Evolutionary conservation across 306 rosid genomes (phyloP).

Genomic region (Cicer yamashitae): DNA sequence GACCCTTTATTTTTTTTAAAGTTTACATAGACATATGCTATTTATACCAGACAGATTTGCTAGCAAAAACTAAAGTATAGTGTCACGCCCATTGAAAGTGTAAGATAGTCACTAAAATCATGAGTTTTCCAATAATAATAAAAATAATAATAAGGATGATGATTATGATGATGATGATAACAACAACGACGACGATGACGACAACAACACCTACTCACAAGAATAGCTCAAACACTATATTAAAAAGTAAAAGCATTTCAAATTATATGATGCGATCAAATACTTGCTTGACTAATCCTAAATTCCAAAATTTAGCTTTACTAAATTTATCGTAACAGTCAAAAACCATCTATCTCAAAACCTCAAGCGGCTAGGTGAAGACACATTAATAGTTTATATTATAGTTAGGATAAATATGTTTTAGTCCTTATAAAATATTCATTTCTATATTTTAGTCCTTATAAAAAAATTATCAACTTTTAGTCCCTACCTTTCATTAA

Average conservation of each 20-base stretch:
- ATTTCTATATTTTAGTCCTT: too few relatives aligned
- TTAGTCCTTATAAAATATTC: too few relatives aligned
- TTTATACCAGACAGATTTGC: slow-evolving; percentile 27
- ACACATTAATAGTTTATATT: neutral
- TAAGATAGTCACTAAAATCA: slow-evolving; percentile 27
- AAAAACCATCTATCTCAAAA: neutral
- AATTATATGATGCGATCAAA: slow-evolving; percentile 18
- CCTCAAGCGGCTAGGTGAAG: neutral
- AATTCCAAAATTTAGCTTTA: slow-evolving; percentile 28
- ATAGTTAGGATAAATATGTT: neutral
- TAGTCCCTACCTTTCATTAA: too few relatives aligned
- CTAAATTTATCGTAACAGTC: neutral
- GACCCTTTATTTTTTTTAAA: slow-evolving; percentile 39
- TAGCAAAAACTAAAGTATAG: slow-evolving; percentile 31
- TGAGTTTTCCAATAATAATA: neutral
- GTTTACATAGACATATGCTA: neutral
- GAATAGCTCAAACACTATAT: slow-evolving; percentile 1
- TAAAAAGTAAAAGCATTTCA: slow-evolving; percentile 18
- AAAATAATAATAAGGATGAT: neutral
- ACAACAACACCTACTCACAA: slow-evolving; percentile 10
- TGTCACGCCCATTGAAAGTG: slow-evolving; percentile 10
- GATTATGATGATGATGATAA: neutral
- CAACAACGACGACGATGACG: neutral
- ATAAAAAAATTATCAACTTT: too few relatives aligned
- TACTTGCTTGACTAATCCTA: slow-evolving; percentile 14